Evolutionary conservation across 176 grass and related monocot genomes (phyloP), one percentile per base, ranked within the genome.

Genomic region (Musa schizocarpa): DNA sequence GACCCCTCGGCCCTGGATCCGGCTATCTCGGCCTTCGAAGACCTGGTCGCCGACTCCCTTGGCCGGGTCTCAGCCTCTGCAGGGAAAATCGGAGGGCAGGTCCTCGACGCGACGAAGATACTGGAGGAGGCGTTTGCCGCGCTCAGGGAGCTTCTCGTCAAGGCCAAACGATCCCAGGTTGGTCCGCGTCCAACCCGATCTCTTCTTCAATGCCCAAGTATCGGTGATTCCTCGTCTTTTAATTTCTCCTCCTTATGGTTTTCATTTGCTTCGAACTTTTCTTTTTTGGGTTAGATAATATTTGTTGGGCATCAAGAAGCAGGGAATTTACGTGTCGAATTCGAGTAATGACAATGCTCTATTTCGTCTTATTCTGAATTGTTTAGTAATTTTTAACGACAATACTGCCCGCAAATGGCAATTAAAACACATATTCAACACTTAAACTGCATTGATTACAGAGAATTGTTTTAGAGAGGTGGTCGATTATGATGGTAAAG

Each of bases 51-150:
- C 20, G 81, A 62, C 2, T 75, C 81, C 62, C 77, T 99, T 49
- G 76, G 54, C 1, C 86, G 86, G 66, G 82, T 99, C 50, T 77
- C 71, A 27, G 43, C 61, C 55, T 84, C 86, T 29, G 96, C 91
- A 0, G 88, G 83, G 62, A 99, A 99, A 84, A 99, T 99, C 65
- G 88, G 96, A 9, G 91, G 96, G 3, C 89, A 83, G 86, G 96
- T 99, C 54, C 81, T 92, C 3, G 96, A 99, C 29, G 81, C 59
- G 52, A 92, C 91, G 59, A 92, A 78, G 74, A 27, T 95, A 53
- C 63, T 99, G 29, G 91, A 89, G 69, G 86, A 99, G 78, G 91
- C 91, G 1, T 99, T 99, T 50, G 80, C 71, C 20, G 86, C 86
- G 27, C 65, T 88, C 66, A 94, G 75, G 83, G 81, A 83, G 63